Evolutionary conservation across 768 basidiomycete species (phyloP), one percentile per base, ranked within the genome.

Genomic region (Tricholoma hemisulphureum): DNA sequence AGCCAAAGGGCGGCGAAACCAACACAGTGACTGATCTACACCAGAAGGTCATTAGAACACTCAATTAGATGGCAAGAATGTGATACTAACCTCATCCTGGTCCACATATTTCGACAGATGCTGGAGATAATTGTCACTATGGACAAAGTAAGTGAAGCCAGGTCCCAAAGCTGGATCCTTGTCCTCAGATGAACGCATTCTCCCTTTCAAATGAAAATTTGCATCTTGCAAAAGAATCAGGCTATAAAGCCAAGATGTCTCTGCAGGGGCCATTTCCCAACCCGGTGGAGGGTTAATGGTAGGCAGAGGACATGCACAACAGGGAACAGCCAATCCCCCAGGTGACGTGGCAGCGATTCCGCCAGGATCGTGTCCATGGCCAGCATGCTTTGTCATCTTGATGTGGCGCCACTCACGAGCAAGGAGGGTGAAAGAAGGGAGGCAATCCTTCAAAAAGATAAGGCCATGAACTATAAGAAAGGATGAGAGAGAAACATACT

Each of bases 281-380:
- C n/a, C n/a, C n/a, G n/a, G n/a, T n/a, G n/a, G n/a, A n/a, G n/a
- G n/a, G n/a, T 61, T 61, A 29, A 62, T 53, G 2, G 13, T 24
- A 6, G 57, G 60, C 7, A 39, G 48, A 7, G 59, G 61, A 45
- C 63, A 65, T 14, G 63, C 55, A 10, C 61, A 31, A 26, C 53
- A 53, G 3, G 18, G 18, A 5, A 53, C 35, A 4, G 53, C 34
- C 13, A 53, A 37, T 21, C 14, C 53, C 7, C 53, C 53, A 21
- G 20, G n/a, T 24, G 8, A 9, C 10, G 53, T 53, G n/a, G 16
- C 26, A 20, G 2, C 5, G 3, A 55, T 45, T 16, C 53, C 53
- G n/a, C 21, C 20, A 4, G 41, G 23, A 29, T 55, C 41, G 29
- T 55, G 53, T 11, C 37, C 53, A 41, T 26, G 53, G 7, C 53